Percentiles rank a stretch among this genome's conserved stretches.
phyloP scores from a whole-genome alignment of 2,329 filamentous ascomycete genomes.

The Colletotrichum sp. region DNA sequence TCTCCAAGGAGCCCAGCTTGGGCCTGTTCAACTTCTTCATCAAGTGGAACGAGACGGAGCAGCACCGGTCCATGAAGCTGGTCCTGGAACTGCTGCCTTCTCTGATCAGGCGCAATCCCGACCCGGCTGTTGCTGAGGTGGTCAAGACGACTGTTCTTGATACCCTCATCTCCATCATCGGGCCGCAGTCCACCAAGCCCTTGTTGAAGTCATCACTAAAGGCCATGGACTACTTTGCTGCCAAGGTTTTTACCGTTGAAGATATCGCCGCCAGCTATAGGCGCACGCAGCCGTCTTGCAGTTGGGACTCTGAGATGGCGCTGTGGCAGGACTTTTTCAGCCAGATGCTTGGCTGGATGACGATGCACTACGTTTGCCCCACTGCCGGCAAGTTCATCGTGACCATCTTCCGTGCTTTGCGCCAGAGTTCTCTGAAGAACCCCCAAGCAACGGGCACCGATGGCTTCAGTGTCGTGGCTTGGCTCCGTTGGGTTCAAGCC shows the following conservation, averaged over 20 bases:
- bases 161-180: slow-evolving; percentile 63
- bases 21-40: slow-evolving; percentile 66
- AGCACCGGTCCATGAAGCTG: slow-evolving; percentile 67
- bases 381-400: slow-evolving; percentile 66
- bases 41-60: slow-evolving; percentile 71
- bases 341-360: slow-evolving; percentile 60
- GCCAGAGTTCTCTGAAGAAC: slow-evolving; percentile 30
- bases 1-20: slow-evolving; percentile 50
- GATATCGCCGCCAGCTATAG: slow-evolving; percentile 50
- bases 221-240: slow-evolving; percentile 68
- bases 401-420: slow-evolving; percentile 56
- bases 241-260: slow-evolving; percentile 60
- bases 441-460: slow-evolving; percentile 18
- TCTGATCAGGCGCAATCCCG: slow-evolving; percentile 56
- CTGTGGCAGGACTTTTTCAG: slow-evolving; percentile 57
- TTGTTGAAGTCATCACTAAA: slow-evolving; percentile 74
- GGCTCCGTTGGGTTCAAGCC: slow-evolving; percentile 62
- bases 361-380: slow-evolving; percentile 61
- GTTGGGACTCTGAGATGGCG: slow-evolving; percentile 25
- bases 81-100: slow-evolving; percentile 62
- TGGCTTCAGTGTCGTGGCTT: slow-evolving; percentile 45
- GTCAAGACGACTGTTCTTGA: slow-evolving; percentile 53
- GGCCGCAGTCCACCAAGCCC: slow-evolving; percentile 64
- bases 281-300: slow-evolving; percentile 29
- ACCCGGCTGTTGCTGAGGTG: slow-evolving; percentile 35